Evolutionary conservation across 2,329 filamentous ascomycete genomes (phyloP), one percentile per base, ranked within the genome.

Genomic region (Aspergillus eucalypticola): DNA sequence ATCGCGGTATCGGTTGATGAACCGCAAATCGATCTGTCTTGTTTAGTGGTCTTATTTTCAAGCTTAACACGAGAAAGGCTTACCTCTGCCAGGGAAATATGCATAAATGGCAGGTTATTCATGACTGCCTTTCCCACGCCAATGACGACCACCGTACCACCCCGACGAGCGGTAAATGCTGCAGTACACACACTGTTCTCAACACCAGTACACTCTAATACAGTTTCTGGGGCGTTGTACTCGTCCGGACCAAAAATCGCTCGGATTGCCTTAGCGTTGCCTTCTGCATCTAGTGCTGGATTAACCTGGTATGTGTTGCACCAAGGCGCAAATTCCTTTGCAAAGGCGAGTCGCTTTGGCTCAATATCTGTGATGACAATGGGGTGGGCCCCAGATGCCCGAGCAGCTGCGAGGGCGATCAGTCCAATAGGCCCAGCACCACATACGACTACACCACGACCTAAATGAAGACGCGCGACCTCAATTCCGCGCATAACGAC

Each of bases 1-100:
- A 67, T 90, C 86, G 42, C 83, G 80, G 70, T 90, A 90, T 7
- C 88, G 81, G 71, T 90, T 90, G 70, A 90, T 90, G 75, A 90
- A 90, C 39, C 83, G 84, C 25, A 90, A 77, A 65, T 89, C 81
- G 64, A 90, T 88, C 84, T 86, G 63, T 41, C 58, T 53, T 13
- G 29, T 7, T 52, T n/a, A 15, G 27, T 19, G 3, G 6, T 41
- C 8, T 17, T 2, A 10, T 11, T 13, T 3, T n/a, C 1, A n/a
- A 3, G 17, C 17, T 11, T 4, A 19, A 54, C 3, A 6, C 13
- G 2, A 7, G 11, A 6, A 44, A 29, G 11, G 61, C 66, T 58
- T 60, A 75, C 74, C 68, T 88, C 86, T 3, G 84, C 83, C 39
- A 88, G 71, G 3, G 84, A 87, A 19, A 88, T 67, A 69, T 88